These are phyloP conservation scores for Auricularia heimuer DNA, from an alignment of 768 basidiomycete species.

Conservation along the genomic window DNA sequence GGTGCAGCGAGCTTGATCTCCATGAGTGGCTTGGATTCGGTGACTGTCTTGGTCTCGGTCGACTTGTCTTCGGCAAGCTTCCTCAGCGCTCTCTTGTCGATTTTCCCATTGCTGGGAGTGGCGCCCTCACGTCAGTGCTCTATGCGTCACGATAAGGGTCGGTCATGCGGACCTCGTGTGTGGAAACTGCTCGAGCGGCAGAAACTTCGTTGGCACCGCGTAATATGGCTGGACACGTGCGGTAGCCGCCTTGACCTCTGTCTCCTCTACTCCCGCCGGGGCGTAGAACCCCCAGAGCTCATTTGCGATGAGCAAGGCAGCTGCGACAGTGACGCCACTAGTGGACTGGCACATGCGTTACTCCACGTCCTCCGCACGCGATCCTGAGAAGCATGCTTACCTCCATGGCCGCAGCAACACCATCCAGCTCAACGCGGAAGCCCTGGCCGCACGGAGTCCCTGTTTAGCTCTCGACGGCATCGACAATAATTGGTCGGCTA, in stretches of 20 bases:
- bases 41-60: neutral
- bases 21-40: conserved; percentile 1
- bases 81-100: conserved; percentile 18
- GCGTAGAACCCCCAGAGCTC: conserved; percentile 49
- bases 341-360: conserved; percentile 24
- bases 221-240: conserved; percentile 50
- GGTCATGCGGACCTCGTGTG: conserved; percentile 36
- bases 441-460: conserved; percentile 25
- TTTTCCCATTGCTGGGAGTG: conserved; percentile 30
- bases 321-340: conserved; percentile 33
- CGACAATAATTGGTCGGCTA: neutral
- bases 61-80: conserved; percentile 8
- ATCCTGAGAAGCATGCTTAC: conserved; percentile 19
- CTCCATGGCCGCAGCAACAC: conserved; percentile 51
- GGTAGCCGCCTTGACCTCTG: conserved; percentile 34
- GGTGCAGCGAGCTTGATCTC: neutral
- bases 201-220: conserved; percentile 40
- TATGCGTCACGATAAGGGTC: neutral
- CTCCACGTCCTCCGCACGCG: neutral
- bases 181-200: conserved; percentile 38
- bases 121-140: neutral
- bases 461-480: neutral
- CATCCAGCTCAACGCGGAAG: conserved; percentile 56
- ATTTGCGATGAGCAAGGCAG: conserved; percentile 40
- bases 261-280: conserved; percentile 26